Evolutionary conservation across 768 basidiomycete genomes (phyloP).

Genomic region (Trametes meyenii): DNA sequence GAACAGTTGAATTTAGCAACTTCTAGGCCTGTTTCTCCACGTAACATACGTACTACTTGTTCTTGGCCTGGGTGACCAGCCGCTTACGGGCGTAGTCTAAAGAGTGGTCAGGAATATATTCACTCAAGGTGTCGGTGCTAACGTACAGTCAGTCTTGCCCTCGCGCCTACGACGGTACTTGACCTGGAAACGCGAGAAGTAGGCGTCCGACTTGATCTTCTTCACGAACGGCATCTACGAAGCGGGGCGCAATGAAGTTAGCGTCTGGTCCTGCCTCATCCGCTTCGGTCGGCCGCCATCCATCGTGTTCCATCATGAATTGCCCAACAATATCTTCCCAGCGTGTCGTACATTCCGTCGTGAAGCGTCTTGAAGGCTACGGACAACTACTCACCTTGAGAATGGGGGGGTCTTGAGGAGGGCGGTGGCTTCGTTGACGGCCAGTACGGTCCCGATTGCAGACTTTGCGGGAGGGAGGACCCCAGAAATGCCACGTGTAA

Average conservation of each 20-base stretch:
- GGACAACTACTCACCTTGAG: constrained; percentile 41
- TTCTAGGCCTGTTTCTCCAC: background rate
- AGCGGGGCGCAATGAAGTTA: constrained; percentile 11
- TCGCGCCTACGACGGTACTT: constrained; percentile 97
- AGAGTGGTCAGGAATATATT: background rate
- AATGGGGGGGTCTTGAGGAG: constrained; percentile 31
- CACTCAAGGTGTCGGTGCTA: background rate
- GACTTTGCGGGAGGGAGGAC: constrained; percentile 8
- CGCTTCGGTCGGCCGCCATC: constrained; percentile 32
- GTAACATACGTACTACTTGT: constrained; percentile 82
- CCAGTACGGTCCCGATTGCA: background rate
- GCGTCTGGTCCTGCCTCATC: constrained; percentile 33
- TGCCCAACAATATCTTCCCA: background rate
- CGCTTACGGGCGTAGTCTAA: constrained; percentile 97
- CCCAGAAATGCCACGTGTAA: constrained; percentile 8
- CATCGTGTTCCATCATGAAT: constrained; percentile 28
- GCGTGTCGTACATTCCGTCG: background rate
- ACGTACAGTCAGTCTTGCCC: constrained; percentile 94
- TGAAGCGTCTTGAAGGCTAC: background rate
- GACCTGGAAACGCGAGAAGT: constrained; percentile 98
- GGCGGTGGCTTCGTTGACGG: constrained; percentile 37
- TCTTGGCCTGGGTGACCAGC: constrained; percentile 97
- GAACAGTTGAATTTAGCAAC: background rate
- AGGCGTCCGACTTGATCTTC: constrained; percentile 93
- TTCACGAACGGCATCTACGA: constrained; percentile 94